phyloP scores from a whole-genome alignment of 495 filamentous ascomycete species.

The Glutinoglossum americanum region DNA sequence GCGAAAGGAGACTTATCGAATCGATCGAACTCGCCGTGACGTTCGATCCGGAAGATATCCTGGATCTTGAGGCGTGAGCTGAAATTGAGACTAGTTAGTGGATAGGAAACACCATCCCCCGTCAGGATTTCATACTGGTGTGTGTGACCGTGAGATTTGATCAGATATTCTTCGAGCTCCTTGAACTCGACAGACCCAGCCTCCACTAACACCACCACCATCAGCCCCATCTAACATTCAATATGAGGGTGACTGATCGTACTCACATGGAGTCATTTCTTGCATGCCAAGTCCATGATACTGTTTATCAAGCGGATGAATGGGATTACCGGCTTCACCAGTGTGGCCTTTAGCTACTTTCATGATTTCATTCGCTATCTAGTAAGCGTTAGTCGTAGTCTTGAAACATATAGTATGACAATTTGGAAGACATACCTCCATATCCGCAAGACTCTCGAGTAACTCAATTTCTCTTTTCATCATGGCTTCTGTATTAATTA shows the following conservation, averaged over 20 bases:
- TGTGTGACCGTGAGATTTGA: constrained; percentile 35
- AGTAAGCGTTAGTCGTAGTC: not conserved
- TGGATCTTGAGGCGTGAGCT: constrained; percentile 22
- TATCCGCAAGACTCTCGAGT: constrained; percentile 55
- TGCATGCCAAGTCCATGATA: constrained; percentile 47
- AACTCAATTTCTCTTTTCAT: constrained; percentile 57
- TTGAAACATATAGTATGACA: not conserved
- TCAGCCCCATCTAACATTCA: not conserved
- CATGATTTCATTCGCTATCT: constrained; percentile 57
- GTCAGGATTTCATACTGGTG: constrained; percentile 29
- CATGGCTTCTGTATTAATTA: constrained; percentile 28
- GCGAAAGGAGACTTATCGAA: constrained; percentile 34
- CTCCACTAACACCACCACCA: constrained; percentile 23
- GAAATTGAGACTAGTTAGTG: not conserved
- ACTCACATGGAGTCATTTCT: constrained; percentile 43
- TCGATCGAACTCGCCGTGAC: constrained; percentile 47
- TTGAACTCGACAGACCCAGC: constrained; percentile 35
- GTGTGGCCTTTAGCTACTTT: constrained; percentile 27
- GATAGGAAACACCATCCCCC: not conserved
- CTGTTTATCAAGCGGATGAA: constrained; percentile 47
- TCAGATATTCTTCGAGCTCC: constrained; percentile 41
- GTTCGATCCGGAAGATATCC: constrained; percentile 65
- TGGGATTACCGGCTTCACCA: constrained; percentile 18
- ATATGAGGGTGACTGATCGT: not conserved
- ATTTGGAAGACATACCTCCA: constrained; percentile 22